Evolutionary conservation across 1,284 basidiomycete species (phyloP), one percentile per base, ranked within the genome.

Genomic region (Moesziomyces globuligerus): DNA sequence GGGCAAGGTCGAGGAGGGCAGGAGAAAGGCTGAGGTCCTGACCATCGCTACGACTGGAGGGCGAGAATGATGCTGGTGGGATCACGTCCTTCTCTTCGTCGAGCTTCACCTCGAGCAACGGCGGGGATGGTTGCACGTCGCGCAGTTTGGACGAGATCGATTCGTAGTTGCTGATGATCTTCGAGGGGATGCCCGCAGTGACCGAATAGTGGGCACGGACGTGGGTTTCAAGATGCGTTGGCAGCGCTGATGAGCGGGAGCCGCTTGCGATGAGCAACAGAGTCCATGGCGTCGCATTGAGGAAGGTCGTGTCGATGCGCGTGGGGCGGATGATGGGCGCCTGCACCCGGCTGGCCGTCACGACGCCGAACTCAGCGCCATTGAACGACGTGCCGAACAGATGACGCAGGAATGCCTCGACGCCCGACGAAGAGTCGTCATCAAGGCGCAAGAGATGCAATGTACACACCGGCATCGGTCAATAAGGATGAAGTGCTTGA

Each of bases 1-100:
- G 53, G 4, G 64, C 69, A 6, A 75, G 41, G 5, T 29, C 26
- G 9, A 72, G 58, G 3, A 75, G 58, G 1, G 57, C 59, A 17
- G 60, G 53, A 9, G 59, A 68, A 3, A 75, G 51, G 36, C 58
- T 58, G 0, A 75, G 50, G 24, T 75, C 55, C 55, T 72, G 72
- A 7, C 56, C 55, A 20, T 67, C 64, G 11, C 21, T 21, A 29
- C 52, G 23, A 40, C 28, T 11, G 55, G 53, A 15, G 21, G 7
- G 7, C 47, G 7, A 2, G 25, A 49, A 4, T 23, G 17, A 7
- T 6, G 42, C 3, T 1, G 62, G 62, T 3, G 55, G 47, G 20
- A 66, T 47, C 1, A 66, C 60, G 32, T 67, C 51, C 1, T 51
- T 47, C 3, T 48, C 39, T 13, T 24, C 20, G 21, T 70, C 67